Base-by-base conservation (phyloP, 2,329 filamentous ascomycete species). In the Colletotrichum viniferum region DNA sequence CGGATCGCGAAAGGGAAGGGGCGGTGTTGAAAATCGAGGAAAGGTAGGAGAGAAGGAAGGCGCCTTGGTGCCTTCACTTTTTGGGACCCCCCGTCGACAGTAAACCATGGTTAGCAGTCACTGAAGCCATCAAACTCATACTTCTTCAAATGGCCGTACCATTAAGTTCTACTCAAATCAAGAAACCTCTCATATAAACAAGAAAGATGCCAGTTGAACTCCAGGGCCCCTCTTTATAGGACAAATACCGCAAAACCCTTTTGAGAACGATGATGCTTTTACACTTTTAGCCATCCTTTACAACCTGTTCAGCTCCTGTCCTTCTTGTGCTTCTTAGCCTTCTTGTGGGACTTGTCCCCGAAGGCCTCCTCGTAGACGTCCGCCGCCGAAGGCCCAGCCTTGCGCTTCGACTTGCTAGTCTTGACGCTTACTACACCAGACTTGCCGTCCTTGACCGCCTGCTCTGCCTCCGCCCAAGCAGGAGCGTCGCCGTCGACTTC, bases 391-490 rank as follows among this genome's bases (percentile, higher is more conserved):
- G 84, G 84, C 10, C 86, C 87, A 0, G 91, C 94, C 86, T 97
- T 97, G 79, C 95, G 89, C 88, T 97, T 96, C 32, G 85, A 80
- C 85, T 96, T 95, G 73, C 87, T 88, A n/a, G 92, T 91, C 88
- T 96, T 97, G 71, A 98, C 92, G 82, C 94, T 96, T 32, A 98
- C 95, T 0, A 92, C 93, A 80, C 89, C 91, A 63, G 88, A 86
- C 66, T 90, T 88, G 12, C 90, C 90, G 30, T 85, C 88, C 83
- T 90, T 90, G 36, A 98, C 92, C 80, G 96, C 93, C 81, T 94
- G 93, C 85, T 98, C 96, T 1, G 93, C 92, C 10, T 92, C 91
- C 65, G 90, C 86, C 93, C 93, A 94, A 3, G 88, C 91, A 0
- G 90, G 89, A 0, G 88, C 88, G 38, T 91, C 89, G 58, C 88